Percentiles rank a stretch among this genome's conserved stretches.
Conservation (phyloP, 2,329 filamentous ascomycete species). For the Neoscytalidium dimidiatum region DNA sequence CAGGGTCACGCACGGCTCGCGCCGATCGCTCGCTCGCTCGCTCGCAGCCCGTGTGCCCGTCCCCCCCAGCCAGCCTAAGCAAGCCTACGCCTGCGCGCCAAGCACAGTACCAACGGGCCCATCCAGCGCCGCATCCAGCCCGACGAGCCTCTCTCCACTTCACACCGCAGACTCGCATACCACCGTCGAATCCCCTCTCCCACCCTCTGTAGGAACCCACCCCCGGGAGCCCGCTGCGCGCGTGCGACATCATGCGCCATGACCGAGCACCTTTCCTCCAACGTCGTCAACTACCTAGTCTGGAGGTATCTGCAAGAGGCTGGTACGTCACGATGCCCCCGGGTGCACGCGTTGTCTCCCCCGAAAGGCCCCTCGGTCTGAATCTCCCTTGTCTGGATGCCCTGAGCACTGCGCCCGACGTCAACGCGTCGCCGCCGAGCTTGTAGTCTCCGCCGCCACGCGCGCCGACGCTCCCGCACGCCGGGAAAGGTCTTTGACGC, state of each 20-base stretch:
- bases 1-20: background rate
- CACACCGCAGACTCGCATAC: slow-evolving; percentile 7
- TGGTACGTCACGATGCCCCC: slow-evolving; percentile 25
- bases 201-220: background rate
- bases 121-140: slow-evolving; percentile 16
- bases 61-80: background rate
- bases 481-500: background rate
- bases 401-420: background rate
- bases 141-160: slow-evolving; percentile 17
- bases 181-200: background rate
- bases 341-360: background rate
- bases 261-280: slow-evolving; percentile 52
- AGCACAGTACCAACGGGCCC: slow-evolving; percentile 18
- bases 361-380: background rate
- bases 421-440: background rate
- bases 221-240: slow-evolving; percentile 4
- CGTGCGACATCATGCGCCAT: slow-evolving; percentile 41
- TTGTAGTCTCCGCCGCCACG: background rate
- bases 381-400: background rate
- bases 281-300: slow-evolving; percentile 70
- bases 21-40: slow-evolving; percentile 17
- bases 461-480: slow-evolving; percentile 1
- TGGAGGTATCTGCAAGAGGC: slow-evolving; percentile 58
- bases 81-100: slow-evolving; percentile 8
- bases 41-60: too few species aligned